Percentiles rank a stretch among this genome's conserved stretches.
phyloP scores from a whole-genome alignment of 1,139 yeast genomes.

The Geotrichum citri-aurantii region DNA sequence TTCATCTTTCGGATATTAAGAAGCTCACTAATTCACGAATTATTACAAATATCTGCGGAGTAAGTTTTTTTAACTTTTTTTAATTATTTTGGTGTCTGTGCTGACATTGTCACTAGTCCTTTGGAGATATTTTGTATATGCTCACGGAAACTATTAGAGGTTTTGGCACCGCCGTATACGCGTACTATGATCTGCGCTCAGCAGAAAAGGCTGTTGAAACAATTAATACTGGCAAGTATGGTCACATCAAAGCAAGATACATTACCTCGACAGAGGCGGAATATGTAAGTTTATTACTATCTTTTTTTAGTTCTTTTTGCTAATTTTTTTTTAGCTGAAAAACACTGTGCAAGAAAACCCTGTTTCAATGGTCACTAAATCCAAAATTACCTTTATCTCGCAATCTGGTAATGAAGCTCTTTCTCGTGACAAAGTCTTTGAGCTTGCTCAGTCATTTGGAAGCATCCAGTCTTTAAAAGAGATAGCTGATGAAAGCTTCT shows the following conservation, averaged over 20 bases:
- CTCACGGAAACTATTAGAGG: background rate
- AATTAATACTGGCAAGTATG: slow-evolving; percentile 7
- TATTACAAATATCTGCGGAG: slow-evolving; percentile 12
- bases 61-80: background rate
- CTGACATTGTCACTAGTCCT: slow-evolving; percentile 8
- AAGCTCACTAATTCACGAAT: background rate
- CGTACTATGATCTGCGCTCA: slow-evolving; percentile 14
- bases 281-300: slow-evolving; percentile 4
- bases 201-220: slow-evolving; percentile 8
- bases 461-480: slow-evolving; percentile 1
- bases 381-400: slow-evolving; percentile 8
- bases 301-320: background rate
- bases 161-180: slow-evolving; percentile 8
- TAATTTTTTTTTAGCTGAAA: background rate
- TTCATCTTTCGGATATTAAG: slow-evolving; percentile 4
- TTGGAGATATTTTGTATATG: slow-evolving; percentile 11
- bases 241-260: slow-evolving; percentile 1
- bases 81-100: background rate
- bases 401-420: background rate
- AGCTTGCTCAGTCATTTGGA: slow-evolving; percentile 9
- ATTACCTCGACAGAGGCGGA: slow-evolving; percentile 8
- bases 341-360: slow-evolving; percentile 1
- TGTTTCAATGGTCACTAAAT: slow-evolving; percentile 6
- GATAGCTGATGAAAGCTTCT: background rate
- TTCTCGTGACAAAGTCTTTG: slow-evolving; percentile 6